Percentiles rank a stretch among this genome's conserved stretches.
Conservation (phyloP, 805 yeast species). For the Schizosaccharomyces osmophilus region DNA sequence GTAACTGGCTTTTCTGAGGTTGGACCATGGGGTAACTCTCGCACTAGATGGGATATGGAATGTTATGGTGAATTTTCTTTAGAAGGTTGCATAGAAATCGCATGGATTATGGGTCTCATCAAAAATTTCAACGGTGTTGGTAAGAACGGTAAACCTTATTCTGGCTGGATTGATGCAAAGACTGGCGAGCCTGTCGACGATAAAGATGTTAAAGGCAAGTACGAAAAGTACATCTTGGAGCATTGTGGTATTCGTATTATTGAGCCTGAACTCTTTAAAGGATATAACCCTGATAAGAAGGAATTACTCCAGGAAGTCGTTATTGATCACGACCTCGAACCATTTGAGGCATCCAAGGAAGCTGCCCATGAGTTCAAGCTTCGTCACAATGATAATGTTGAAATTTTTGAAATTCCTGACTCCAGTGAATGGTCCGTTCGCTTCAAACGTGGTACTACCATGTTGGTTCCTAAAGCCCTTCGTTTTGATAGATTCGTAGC, state of each 20-base stretch:
- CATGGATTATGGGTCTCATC: constrained; percentile 97
- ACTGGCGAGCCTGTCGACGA: constrained; percentile 83
- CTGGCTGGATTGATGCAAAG: constrained; percentile 96
- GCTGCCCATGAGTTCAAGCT: constrained; percentile 84
- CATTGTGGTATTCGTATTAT: constrained; percentile 93
- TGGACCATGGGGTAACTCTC: constrained; percentile 97
- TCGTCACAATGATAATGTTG: constrained; percentile 85
- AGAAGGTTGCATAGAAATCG: constrained; percentile 97
- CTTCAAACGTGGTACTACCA: constrained; percentile 76
- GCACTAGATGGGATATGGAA: constrained; percentile 99
- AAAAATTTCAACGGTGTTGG: constrained; percentile 80
- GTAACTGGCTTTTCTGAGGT: constrained; percentile 97
- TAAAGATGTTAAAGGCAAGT: constrained; percentile 72
- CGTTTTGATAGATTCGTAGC: constrained; percentile 35
- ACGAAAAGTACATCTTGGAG: constrained; percentile 66
- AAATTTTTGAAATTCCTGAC: constrained; percentile 66
- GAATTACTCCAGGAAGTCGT: constrained; percentile 85
- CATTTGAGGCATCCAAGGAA: constrained; percentile 84
- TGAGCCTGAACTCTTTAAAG: constrained; percentile 83
- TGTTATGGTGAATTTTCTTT: constrained; percentile 79
- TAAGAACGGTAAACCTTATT: constrained; percentile 61
- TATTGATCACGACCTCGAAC: constrained; percentile 85
- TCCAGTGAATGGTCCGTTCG: constrained; percentile 81
- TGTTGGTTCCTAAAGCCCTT: constrained; percentile 74
- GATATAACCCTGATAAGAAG: constrained; percentile 87